A percentile compares a stretch with the other conserved stretches of the same genome.
Evolutionary conservation across 768 basidiomycete genomes (phyloP).

Genomic region (Jaapia argillacea): DNA sequence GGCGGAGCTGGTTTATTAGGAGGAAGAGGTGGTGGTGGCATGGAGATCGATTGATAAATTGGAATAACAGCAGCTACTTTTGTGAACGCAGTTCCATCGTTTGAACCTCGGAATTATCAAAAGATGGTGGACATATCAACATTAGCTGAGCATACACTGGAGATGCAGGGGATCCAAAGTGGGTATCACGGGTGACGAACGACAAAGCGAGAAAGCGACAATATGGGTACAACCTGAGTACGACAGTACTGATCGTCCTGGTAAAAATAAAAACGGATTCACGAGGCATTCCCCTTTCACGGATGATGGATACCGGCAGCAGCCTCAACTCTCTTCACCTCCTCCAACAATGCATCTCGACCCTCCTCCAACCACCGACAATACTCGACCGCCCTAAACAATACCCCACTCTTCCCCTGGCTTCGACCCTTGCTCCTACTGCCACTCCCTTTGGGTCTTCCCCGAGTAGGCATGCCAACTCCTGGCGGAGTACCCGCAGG

Average conservation of each 20-base stretch:
- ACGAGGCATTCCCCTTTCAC: no score
- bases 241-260: background rate
- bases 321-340: slow-evolving; percentile 59
- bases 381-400: slow-evolving; percentile 83
- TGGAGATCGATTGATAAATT: no score
- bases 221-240: background rate
- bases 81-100: no score
- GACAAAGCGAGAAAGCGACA: no score
- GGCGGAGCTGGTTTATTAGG: slow-evolving; percentile 16
- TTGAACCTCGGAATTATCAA: no score
- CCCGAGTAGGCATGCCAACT: slow-evolving; percentile 65
- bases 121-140: no score
- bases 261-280: no score
- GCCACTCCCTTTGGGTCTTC: slow-evolving; percentile 73
- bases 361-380: slow-evolving; percentile 83
- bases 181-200: no score
- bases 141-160: no score
- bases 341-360: slow-evolving; percentile 54
- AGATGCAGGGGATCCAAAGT: no score
- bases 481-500: slow-evolving; percentile 63
- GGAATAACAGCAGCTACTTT: no score
- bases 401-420: slow-evolving; percentile 84
- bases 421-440: slow-evolving; percentile 44
- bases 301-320: slow-evolving; percentile 51
- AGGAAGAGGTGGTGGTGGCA: slow-evolving; percentile 7